phyloP scores from a whole-genome alignment of 306 rosid genomes.

The Castanospermum australe region DNA sequence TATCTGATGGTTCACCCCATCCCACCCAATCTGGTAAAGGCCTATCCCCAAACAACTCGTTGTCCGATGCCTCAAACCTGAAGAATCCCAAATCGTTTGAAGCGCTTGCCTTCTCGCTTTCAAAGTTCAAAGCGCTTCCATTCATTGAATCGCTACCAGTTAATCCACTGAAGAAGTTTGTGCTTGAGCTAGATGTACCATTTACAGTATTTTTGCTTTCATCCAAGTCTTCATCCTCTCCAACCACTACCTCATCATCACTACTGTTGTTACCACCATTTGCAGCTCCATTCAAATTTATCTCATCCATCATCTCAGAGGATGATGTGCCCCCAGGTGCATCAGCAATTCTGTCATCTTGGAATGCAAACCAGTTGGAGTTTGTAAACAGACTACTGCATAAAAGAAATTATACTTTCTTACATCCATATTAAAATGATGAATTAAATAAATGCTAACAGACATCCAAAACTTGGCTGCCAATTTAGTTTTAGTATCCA shows the following conservation, averaged over 20 bases:
- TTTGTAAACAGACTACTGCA: slow-evolving; percentile 92
- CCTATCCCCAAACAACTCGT: slow-evolving; percentile 66
- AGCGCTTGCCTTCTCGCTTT: slow-evolving; percentile 46
- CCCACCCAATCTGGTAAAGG: slow-evolving; percentile 94
- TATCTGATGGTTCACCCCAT: slow-evolving; percentile 78
- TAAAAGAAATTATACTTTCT: background rate
- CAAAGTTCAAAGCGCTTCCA: slow-evolving; percentile 47
- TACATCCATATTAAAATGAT: slow-evolving; percentile 5
- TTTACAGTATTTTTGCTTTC: slow-evolving; percentile 54
- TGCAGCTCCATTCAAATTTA: slow-evolving; percentile 72
- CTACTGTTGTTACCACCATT: slow-evolving; percentile 79
- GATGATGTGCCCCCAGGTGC: slow-evolving; percentile 59
- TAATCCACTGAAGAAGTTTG: slow-evolving; percentile 46
- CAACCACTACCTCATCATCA: slow-evolving; percentile 92
- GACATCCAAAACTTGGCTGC: background rate
- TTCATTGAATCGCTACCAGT: slow-evolving; percentile 46
- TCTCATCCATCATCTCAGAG: slow-evolving; percentile 85
- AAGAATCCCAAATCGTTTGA: slow-evolving; percentile 77
- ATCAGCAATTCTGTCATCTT: slow-evolving; percentile 77
- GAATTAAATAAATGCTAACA: background rate
- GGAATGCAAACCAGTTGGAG: slow-evolving; percentile 98
- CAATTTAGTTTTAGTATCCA: background rate
- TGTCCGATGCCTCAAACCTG: slow-evolving; percentile 74
- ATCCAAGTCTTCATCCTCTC: slow-evolving; percentile 75
- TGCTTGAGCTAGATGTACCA: slow-evolving; percentile 62